These are phyloP conservation scores for Backusella liffmaniae DNA, from an alignment of 192 early-diverging fungal species.

Conservation along the genomic window DNA sequence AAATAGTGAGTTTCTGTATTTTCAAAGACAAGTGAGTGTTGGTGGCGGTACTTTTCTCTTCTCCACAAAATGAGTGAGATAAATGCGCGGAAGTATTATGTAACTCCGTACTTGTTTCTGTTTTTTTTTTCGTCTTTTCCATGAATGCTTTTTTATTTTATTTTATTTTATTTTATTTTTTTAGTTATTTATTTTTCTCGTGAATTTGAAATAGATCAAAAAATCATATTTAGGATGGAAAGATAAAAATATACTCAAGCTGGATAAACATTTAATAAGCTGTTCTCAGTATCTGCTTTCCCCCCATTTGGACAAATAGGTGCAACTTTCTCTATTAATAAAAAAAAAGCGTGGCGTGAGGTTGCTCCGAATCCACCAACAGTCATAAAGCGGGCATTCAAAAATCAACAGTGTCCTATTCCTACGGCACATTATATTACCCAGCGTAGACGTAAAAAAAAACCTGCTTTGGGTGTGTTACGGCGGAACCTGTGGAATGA, in stretches of 20 bases:
- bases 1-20: no score
- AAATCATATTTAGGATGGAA: neutral
- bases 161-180: neutral
- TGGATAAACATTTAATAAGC: neutral
- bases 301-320: neutral
- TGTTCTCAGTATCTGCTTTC: neutral
- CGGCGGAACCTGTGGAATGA: neutral
- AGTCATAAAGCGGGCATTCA: neutral
- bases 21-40: neutral
- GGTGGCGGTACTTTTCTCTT: neutral
- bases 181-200: neutral
- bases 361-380: neutral
- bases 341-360: neutral
- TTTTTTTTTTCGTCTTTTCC: neutral
- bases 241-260: neutral
- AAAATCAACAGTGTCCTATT: neutral
- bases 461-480: neutral
- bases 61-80: neutral
- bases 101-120: neutral
- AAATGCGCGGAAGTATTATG: neutral
- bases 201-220: neutral
- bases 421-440: slow-evolving; percentile 1
- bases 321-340: neutral
- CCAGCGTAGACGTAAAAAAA: neutral
- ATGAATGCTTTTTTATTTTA: neutral